phyloP scores from a whole-genome alignment of 2,329 filamentous ascomycete genomes.

The Talaromyces islandicus region DNA sequence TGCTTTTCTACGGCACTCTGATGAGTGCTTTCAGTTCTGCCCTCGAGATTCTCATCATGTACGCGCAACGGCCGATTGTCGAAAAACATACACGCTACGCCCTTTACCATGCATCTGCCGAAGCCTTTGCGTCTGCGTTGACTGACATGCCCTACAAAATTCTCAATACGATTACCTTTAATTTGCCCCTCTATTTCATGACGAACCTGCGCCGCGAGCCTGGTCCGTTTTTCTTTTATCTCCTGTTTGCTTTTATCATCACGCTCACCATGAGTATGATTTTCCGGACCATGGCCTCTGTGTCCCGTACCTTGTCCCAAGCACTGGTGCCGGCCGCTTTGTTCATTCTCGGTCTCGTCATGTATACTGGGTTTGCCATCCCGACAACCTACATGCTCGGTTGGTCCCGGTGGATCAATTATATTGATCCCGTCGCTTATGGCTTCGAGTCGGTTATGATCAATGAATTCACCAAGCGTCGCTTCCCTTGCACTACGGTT shows the following conservation, averaged over 20 bases:
- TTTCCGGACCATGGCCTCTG: slow-evolving; percentile 73
- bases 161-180: slow-evolving; percentile 68
- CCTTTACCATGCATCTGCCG: slow-evolving; percentile 81
- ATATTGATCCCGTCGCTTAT: slow-evolving; percentile 72
- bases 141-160: slow-evolving; percentile 82
- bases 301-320: slow-evolving; percentile 61
- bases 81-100: slow-evolving; percentile 85
- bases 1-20: slow-evolving; percentile 82
- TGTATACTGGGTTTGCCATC: slow-evolving; percentile 47
- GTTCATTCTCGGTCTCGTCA: slow-evolving; percentile 37
- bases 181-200: slow-evolving; percentile 80
- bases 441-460: slow-evolving; percentile 75
- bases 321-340: slow-evolving; percentile 52
- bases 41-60: slow-evolving; percentile 79
- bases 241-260: slow-evolving; percentile 67
- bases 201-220: slow-evolving; percentile 69
- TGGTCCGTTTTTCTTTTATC: slow-evolving; percentile 78
- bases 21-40: slow-evolving; percentile 79
- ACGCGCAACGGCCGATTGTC: slow-evolving; percentile 83
- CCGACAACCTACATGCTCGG: slow-evolving; percentile 58
- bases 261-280: slow-evolving; percentile 80
- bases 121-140: slow-evolving; percentile 82
- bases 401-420: slow-evolving; percentile 81
- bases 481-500: slow-evolving; percentile 48
- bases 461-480: slow-evolving; percentile 69